A percentile compares a stretch with the other conserved stretches of the same genome.
Conservation (phyloP, 225 moss, liverwort and hornwort genomes). For the Rhytidiadelphus loreus region DNA sequence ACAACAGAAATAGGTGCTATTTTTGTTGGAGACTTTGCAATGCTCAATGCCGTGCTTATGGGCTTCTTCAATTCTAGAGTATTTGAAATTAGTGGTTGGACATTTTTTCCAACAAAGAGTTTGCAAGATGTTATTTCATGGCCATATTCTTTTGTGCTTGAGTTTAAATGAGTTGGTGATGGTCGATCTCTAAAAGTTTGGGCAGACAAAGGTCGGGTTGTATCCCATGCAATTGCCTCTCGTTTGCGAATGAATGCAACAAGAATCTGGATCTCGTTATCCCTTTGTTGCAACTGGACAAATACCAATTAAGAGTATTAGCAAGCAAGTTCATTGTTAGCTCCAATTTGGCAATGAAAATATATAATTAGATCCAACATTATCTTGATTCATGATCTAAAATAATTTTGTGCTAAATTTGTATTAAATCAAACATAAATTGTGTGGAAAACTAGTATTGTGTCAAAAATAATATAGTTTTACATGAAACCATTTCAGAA, state of each 20-base stretch:
- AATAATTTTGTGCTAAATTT: too few relatives aligned
- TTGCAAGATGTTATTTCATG: neutral
- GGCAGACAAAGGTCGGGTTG: neutral
- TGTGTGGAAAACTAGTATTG: too few relatives aligned
- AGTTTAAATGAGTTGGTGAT: neutral
- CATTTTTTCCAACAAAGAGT: neutral
- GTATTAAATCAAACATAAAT: too few relatives aligned
- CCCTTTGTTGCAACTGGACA: conserved; percentile 57
- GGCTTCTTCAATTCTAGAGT: neutral
- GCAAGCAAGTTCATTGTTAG: neutral
- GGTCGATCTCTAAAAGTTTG: neutral
- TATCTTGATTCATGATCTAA: neutral
- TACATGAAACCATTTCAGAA: fast-evolving
- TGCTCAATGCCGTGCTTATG: neutral
- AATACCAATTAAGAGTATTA: neutral
- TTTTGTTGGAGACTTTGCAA: neutral
- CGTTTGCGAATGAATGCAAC: conserved; percentile 67
- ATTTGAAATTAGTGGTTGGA: neutral
- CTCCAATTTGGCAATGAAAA: neutral
- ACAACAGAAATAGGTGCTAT: neutral
- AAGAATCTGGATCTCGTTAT: conserved; percentile 81
- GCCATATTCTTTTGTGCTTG: neutral
- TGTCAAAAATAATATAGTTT: too few relatives aligned
- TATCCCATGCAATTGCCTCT: conserved; percentile 3
- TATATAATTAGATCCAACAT: neutral